These are phyloP conservation scores for Linanthus parryae DNA, from an alignment of 148 eudicot species.

Conservation along the genomic window DNA sequence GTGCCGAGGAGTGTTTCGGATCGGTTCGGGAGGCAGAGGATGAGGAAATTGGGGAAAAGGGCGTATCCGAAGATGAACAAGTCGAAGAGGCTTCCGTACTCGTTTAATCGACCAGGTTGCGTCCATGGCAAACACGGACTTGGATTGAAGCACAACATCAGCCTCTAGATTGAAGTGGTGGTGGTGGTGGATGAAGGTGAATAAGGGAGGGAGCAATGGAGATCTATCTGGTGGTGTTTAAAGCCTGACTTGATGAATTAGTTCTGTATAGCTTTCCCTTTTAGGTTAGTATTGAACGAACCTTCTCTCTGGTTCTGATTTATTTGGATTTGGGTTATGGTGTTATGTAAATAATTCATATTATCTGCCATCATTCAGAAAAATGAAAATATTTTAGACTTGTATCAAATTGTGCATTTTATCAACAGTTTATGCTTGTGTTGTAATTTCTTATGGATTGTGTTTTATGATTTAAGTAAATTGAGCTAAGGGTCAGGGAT, in stretches of 20 bases:
- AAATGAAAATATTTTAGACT: too few relatives aligned
- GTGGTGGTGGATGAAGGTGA: background rate
- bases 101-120: slow-evolving; percentile 37
- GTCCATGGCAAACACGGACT: slow-evolving; percentile 51
- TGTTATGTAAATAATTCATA: too few relatives aligned
- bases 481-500: too few relatives aligned
- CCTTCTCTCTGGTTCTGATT: background rate
- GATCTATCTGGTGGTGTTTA: background rate
- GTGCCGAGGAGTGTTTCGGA: slow-evolving; percentile 49
- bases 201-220: background rate
- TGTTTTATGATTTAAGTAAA: too few relatives aligned
- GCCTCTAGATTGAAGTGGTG: background rate
- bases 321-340: slow-evolving; percentile 2
- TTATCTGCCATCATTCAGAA: too few relatives aligned
- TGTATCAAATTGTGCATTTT: too few relatives aligned
- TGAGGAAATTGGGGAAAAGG: slow-evolving; percentile 70
- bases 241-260: slow-evolving; percentile 4
- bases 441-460: too few relatives aligned
- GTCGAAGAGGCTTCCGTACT: slow-evolving; percentile 38
- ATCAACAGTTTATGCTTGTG: too few relatives aligned
- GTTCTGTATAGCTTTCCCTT: background rate
- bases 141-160: slow-evolving; percentile 20
- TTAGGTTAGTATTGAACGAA: background rate
- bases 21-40: slow-evolving; percentile 42
- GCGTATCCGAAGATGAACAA: slow-evolving; percentile 35